A percentile compares a stretch with the other conserved stretches of the same genome.
Evolutionary conservation across 352 stramenopile species (phyloP).

Genomic region (Phytophthora multivora): DNA sequence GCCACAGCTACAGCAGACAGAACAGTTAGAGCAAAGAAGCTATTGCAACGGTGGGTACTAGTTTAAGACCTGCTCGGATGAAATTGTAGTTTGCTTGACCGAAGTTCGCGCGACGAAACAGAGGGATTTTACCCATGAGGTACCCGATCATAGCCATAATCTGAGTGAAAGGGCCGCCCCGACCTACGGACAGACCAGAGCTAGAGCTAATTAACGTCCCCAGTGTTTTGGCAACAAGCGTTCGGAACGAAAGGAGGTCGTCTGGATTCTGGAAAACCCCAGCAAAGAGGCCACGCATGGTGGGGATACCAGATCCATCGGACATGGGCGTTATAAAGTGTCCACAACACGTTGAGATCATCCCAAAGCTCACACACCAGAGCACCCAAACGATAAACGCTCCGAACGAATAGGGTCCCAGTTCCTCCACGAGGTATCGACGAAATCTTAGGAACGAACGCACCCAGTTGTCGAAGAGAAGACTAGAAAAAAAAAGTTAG

Average conservation of each 20-base stretch:
- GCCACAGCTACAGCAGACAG: slow-evolving; percentile 59
- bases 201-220: slow-evolving; percentile 71
- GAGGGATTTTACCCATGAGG: slow-evolving; percentile 60
- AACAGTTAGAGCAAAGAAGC: too few species aligned
- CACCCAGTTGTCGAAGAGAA: slow-evolving; percentile 75
- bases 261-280: slow-evolving; percentile 78
- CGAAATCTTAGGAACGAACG: slow-evolving; percentile 63
- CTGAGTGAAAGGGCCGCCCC: slow-evolving; percentile 77
- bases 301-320: slow-evolving; percentile 79
- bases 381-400: slow-evolving; percentile 71
- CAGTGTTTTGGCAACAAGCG: slow-evolving; percentile 72
- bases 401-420: slow-evolving; percentile 55
- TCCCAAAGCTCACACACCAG: slow-evolving; percentile 60
- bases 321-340: slow-evolving; percentile 61
- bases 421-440: slow-evolving; percentile 51
- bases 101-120: slow-evolving; percentile 79
- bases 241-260: slow-evolving; percentile 68
- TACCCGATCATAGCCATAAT: slow-evolving; percentile 80
- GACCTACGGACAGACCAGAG: slow-evolving; percentile 73
- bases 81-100: slow-evolving; percentile 78
- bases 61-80: slow-evolving; percentile 56
- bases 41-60: not conserved
- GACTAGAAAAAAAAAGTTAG: slow-evolving; percentile 22
- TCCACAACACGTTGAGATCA: slow-evolving; percentile 67
- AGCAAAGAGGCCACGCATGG: slow-evolving; percentile 82